Evolutionary conservation across 139 green algal species (phyloP).

Genomic region (Gonium pectorale): DNA sequence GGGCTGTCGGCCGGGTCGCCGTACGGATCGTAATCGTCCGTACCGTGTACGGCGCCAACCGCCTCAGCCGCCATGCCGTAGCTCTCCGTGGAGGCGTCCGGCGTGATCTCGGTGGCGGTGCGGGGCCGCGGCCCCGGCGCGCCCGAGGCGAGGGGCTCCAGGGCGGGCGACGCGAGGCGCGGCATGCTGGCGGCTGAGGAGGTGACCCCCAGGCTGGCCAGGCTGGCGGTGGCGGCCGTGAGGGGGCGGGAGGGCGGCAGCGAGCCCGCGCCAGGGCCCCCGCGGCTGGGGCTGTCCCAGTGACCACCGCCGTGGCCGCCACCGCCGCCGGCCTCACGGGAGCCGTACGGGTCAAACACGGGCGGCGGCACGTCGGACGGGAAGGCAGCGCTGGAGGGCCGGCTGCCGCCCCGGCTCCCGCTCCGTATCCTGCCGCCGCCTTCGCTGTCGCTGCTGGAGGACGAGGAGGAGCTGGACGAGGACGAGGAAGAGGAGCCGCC

Average conservation of each 20-base stretch:
- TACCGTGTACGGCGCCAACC: neutral
- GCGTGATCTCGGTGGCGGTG: neutral
- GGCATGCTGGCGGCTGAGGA: slow-evolving; percentile 17
- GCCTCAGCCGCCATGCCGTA: neutral
- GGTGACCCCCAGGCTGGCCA: too few species aligned
- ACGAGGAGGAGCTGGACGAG: too few species aligned
- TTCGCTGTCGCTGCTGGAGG: neutral
- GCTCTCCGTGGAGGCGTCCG: neutral
- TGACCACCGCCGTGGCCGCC: neutral
- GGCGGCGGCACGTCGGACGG: neutral
- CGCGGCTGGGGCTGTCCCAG: neutral
- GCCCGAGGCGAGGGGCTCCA: neutral
- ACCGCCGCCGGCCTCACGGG: neutral
- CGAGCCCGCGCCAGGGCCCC: neutral
- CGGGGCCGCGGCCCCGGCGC: neutral
- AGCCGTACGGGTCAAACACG: slow-evolving; percentile 22
- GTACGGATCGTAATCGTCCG: neutral
- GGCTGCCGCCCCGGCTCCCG: neutral
- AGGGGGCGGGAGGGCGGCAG: neutral
- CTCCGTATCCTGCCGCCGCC: neutral
- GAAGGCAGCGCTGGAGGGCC: neutral
- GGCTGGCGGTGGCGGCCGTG: slow-evolving; percentile 18
- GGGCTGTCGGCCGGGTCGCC: neutral
- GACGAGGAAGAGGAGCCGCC: too few species aligned
- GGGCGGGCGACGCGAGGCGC: slow-evolving; percentile 15